Percentiles rank a stretch among this genome's conserved stretches.
Conservation (phyloP, 148 eudicot species). For the Salicornia ramosissima region DNA sequence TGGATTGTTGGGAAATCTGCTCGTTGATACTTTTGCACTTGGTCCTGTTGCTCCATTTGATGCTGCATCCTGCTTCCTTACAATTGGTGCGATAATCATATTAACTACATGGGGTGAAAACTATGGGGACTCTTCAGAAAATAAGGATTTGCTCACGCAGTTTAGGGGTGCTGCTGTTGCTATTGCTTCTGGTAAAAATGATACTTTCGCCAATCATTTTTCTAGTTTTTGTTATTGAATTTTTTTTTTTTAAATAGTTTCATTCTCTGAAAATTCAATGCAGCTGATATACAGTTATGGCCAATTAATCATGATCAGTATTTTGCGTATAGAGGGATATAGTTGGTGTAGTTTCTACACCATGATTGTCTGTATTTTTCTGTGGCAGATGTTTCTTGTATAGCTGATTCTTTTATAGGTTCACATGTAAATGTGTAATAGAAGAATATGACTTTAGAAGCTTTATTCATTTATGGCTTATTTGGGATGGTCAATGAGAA, state of each 20-base stretch:
- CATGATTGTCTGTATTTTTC: not conserved
- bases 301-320: not conserved
- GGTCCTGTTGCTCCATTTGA: slow-evolving; percentile 99
- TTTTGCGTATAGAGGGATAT: not conserved
- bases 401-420: not conserved
- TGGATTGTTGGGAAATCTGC: slow-evolving; percentile 85
- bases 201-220: not conserved
- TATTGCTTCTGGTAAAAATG: slow-evolving; percentile 85
- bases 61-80: slow-evolving; percentile 88
- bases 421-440: not conserved
- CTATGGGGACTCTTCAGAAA: slow-evolving; percentile 93
- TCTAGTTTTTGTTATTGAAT: not conserved
- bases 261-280: not conserved
- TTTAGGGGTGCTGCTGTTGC: slow-evolving; percentile 91
- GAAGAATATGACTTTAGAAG: not conserved
- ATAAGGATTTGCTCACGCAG: slow-evolving; percentile 84
- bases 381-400: not conserved
- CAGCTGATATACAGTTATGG: not conserved
- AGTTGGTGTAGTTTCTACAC: not conserved
- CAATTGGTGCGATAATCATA: slow-evolving; percentile 86
- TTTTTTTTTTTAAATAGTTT: not conserved
- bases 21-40: slow-evolving; percentile 59
- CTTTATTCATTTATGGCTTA: not conserved
- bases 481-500: not conserved
- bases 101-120: slow-evolving; percentile 86